Evolutionary conservation across 2,329 filamentous ascomycete genomes (phyloP).

Genomic region (Botrytis cinerea): DNA sequence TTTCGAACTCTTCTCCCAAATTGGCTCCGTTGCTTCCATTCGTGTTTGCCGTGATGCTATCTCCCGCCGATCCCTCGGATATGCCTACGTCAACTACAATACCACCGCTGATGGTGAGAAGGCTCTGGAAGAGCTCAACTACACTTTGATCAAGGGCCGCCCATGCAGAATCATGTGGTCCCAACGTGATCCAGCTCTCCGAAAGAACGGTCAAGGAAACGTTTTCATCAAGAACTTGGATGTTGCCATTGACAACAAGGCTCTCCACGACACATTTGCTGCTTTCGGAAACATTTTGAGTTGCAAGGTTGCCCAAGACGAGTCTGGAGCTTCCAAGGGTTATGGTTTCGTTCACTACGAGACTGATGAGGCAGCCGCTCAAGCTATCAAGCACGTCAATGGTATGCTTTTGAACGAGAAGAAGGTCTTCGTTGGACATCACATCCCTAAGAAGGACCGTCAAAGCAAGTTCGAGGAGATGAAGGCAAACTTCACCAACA

Average conservation of each 20-base stretch:
- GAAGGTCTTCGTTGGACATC: constrained; percentile 99
- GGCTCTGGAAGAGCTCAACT: constrained; percentile 98
- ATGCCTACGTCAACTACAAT: constrained; percentile 99
- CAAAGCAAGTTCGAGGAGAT: constrained; percentile 99
- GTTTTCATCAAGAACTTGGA: constrained; percentile 99
- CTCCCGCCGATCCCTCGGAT: constrained; percentile 96
- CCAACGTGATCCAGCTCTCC: constrained; percentile 96
- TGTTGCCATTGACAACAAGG: constrained; percentile 99
- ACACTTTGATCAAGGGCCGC: constrained; percentile 97
- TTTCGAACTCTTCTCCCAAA: constrained; percentile 99
- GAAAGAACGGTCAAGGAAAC: constrained; percentile 98
- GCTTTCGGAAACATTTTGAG: constrained; percentile 98
- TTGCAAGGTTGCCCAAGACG: constrained; percentile 99
- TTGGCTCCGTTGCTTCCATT: constrained; percentile 97
- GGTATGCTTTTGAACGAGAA: constrained; percentile 99
- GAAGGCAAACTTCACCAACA: constrained; percentile 99
- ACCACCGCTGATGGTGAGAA: constrained; percentile 95
- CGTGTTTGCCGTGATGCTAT: constrained; percentile 99
- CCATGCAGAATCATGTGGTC: constrained; percentile 99
- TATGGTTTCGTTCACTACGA: constrained; percentile 99
- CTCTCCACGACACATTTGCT: constrained; percentile 97
- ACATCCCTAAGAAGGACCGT: constrained; percentile 99
- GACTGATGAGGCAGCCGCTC: constrained; percentile 93
- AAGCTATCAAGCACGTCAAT: constrained; percentile 99
- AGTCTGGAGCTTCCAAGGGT: constrained; percentile 94